A percentile compares a stretch with the other conserved stretches of the same genome.
phyloP scores from a whole-genome alignment of 495 filamentous ascomycete genomes.

The Neurospora sp. region DNA sequence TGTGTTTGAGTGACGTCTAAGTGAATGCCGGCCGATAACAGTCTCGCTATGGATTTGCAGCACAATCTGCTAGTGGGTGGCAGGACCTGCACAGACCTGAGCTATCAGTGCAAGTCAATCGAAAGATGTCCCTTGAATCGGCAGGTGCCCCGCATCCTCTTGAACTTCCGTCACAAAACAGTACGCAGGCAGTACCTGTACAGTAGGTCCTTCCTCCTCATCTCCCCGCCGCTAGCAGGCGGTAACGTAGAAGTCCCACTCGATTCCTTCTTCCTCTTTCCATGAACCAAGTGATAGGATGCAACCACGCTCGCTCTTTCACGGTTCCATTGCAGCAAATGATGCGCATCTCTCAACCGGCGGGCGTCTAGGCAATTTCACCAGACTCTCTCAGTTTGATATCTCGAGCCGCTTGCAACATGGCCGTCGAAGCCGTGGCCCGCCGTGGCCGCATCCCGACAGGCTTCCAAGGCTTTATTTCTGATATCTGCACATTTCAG shows the following conservation, averaged over 20 bases:
- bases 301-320: not conserved
- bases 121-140: not conserved
- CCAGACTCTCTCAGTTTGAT: not conserved
- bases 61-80: not conserved
- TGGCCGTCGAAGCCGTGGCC: not conserved
- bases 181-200: not conserved
- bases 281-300: not conserved
- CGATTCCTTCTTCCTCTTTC: not conserved
- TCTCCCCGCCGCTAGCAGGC: not conserved
- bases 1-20: not conserved
- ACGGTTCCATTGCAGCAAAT: not conserved
- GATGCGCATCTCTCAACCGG: not conserved
- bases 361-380: not conserved
- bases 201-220: not conserved
- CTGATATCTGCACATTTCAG: not conserved
- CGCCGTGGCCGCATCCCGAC: not conserved
- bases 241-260: not conserved
- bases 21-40: not conserved
- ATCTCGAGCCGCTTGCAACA: not conserved
- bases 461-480: not conserved
- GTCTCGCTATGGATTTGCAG: not conserved
- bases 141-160: not conserved
- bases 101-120: not conserved
- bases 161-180: not conserved
- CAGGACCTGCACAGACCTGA: not conserved